Conservation (phyloP, 768 basidiomycete species). For the Rhodotorula paludigena region DNA sequence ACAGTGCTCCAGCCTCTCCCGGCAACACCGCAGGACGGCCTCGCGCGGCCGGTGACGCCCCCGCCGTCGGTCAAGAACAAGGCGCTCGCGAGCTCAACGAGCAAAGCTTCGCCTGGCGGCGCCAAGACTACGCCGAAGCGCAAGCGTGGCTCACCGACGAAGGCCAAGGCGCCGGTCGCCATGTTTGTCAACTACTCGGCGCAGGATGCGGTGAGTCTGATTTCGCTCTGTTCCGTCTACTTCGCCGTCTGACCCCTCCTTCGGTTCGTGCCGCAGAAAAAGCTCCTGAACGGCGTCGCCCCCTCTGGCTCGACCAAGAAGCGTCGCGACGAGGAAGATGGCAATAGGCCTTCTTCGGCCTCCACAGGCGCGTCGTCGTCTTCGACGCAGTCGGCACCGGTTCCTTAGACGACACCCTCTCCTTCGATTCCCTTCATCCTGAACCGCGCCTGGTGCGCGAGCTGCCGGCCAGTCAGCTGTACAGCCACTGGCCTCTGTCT, state of each 20-base stretch:
- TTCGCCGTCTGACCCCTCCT: not conserved
- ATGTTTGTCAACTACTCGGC: conserved; percentile 38
- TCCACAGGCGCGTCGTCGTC: conserved; percentile 2
- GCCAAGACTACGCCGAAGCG: conserved; percentile 17
- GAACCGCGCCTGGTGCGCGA: too few species aligned
- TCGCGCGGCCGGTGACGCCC: not conserved
- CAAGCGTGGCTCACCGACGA: not conserved
- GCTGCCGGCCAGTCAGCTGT: too few species aligned
- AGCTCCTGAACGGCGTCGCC: conserved; percentile 41
- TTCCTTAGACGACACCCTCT: not conserved
- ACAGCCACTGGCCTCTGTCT: too few species aligned
- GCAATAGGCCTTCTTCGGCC: too few species aligned
- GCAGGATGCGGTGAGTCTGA: conserved; percentile 24
- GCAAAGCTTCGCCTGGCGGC: not conserved
- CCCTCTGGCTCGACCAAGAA: conserved; percentile 41
- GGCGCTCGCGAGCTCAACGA: not conserved
- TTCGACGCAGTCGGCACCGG: not conserved
- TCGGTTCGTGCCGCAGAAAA: conserved; percentile 19
- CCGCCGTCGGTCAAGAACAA: not conserved
- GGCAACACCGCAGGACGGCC: not conserved
- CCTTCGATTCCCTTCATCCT: too few species aligned
- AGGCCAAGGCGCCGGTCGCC: conserved; percentile 5
- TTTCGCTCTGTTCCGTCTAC: not conserved
- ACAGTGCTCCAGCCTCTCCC: not conserved
- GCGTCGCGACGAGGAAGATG: conserved; percentile 39